Evolutionary conservation across 208 protist species (phyloP).

Genomic region (Trypanosoma avium): DNA sequence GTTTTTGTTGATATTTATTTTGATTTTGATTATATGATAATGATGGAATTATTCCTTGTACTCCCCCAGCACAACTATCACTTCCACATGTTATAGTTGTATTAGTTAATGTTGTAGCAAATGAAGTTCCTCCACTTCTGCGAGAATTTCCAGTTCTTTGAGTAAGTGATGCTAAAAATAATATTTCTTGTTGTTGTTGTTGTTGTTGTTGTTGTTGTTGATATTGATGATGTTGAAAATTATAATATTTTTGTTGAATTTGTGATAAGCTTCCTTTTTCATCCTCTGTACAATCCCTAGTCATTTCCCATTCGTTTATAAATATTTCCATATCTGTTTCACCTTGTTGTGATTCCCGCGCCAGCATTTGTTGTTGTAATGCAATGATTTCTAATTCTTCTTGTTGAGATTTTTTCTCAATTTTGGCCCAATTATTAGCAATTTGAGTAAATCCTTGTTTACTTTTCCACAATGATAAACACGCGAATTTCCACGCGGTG

Average conservation of each 20-base stretch:
- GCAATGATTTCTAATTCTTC: conserved; percentile 52
- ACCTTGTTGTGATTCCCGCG: conserved; percentile 11
- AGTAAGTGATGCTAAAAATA: conserved; percentile 1
- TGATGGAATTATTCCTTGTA: too few relatives aligned
- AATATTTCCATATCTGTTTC: too few relatives aligned
- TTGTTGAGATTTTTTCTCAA: conserved; percentile 25
- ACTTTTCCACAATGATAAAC: conserved; percentile 47
- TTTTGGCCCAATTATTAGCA: conserved; percentile 23
- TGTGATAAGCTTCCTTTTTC: conserved; percentile 20
- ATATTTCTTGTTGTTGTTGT: neutral
- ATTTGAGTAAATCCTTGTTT: conserved; percentile 70
- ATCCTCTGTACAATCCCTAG: neutral
- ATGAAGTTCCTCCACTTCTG: neutral
- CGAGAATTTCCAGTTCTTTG: neutral
- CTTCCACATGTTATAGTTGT: conserved; percentile 7
- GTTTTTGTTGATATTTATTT: neutral
- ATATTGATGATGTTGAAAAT: too few relatives aligned
- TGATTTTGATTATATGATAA: neutral
- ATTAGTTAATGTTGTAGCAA: too few relatives aligned
- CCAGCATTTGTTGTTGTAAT: conserved; percentile 67
- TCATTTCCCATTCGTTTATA: neutral
- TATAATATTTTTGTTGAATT: too few relatives aligned
- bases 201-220: conserved; percentile 5
- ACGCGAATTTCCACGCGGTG: conserved; percentile 59
- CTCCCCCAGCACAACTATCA: neutral